A percentile compares a stretch with the other conserved stretches of the same genome.
These are phyloP conservation scores for Trametes cinnabarina DNA, from an alignment of 768 basidiomycete species.

Conservation along the genomic window DNA sequence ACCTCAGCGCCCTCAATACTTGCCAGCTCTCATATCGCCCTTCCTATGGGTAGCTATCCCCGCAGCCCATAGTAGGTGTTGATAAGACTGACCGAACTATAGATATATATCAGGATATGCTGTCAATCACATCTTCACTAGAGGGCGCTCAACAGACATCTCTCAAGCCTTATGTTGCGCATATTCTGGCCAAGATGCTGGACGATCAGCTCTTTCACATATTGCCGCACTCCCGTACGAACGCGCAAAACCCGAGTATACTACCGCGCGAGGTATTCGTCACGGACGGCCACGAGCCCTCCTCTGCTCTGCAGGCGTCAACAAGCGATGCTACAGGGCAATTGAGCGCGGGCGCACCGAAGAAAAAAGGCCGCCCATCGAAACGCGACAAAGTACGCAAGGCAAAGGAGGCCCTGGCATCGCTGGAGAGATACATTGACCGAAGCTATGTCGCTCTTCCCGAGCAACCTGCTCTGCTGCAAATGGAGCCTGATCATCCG, in stretches of 20 bases:
- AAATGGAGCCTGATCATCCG: not conserved
- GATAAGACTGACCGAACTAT: slow-evolving; percentile 6
- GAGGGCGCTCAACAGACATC: slow-evolving; percentile 39
- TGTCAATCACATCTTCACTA: slow-evolving; percentile 47
- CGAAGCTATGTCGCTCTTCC: slow-evolving; percentile 30
- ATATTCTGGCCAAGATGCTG: slow-evolving; percentile 49
- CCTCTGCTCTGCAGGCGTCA: slow-evolving; percentile 18
- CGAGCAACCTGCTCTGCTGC: not conserved
- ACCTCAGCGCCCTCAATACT: slow-evolving; percentile 50
- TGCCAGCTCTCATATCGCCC: slow-evolving; percentile 50
- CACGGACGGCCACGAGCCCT: slow-evolving; percentile 33
- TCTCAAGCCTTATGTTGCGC: slow-evolving; percentile 50
- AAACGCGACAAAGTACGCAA: slow-evolving; percentile 58
- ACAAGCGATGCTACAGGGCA: not conserved
- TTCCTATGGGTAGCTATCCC: slow-evolving; percentile 54
- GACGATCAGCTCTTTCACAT: slow-evolving; percentile 55
- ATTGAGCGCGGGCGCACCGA: slow-evolving; percentile 23
- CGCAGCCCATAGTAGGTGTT: not conserved
- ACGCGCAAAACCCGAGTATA: slow-evolving; percentile 56
- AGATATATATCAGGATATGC: slow-evolving; percentile 60
- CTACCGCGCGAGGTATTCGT: slow-evolving; percentile 69
- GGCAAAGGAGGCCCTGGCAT: slow-evolving; percentile 47
- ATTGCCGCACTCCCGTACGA: slow-evolving; percentile 49
- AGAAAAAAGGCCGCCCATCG: slow-evolving; percentile 63
- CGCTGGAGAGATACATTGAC: slow-evolving; percentile 51